These are phyloP conservation scores for Starmerella asiatica DNA, from an alignment of 805 yeast genomes.

Conservation along the genomic window DNA sequence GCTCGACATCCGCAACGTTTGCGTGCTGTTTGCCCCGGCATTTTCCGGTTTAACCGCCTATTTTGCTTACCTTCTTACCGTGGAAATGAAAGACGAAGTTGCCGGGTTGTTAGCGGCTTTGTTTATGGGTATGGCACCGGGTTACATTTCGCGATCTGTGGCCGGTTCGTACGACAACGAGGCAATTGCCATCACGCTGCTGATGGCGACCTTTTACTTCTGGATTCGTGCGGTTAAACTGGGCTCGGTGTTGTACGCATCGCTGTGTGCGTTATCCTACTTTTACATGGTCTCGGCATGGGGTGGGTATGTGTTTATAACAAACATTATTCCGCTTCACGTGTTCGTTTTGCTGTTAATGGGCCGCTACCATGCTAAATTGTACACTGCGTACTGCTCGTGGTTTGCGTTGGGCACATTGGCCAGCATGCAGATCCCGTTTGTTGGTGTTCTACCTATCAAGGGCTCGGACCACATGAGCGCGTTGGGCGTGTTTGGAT, in stretches of 20 bases:
- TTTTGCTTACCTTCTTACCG: slow-evolving; percentile 74
- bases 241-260: slow-evolving; percentile 76
- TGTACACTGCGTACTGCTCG: slow-evolving; percentile 84
- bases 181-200: slow-evolving; percentile 90
- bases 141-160: slow-evolving; percentile 93
- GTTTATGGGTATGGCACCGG: slow-evolving; percentile 96
- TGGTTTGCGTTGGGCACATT: slow-evolving; percentile 98
- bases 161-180: slow-evolving; percentile 99
- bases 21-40: slow-evolving; percentile 94
- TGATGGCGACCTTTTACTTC: slow-evolving; percentile 87
- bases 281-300: slow-evolving; percentile 99
- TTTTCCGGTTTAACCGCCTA: slow-evolving; percentile 86
- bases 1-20: slow-evolving; percentile 84
- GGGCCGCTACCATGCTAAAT: slow-evolving; percentile 79
- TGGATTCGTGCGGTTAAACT: slow-evolving; percentile 91
- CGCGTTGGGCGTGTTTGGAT: slow-evolving; percentile 91
- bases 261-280: slow-evolving; percentile 74
- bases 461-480: slow-evolving; percentile 98
- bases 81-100: slow-evolving; percentile 75
- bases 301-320: slow-evolving; percentile 99
- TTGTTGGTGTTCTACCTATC: slow-evolving; percentile 93
- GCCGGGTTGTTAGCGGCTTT: slow-evolving; percentile 89
- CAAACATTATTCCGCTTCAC: slow-evolving; percentile 92
- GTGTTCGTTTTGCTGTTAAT: slow-evolving; percentile 77
- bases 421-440: slow-evolving; percentile 98